These are phyloP conservation scores for Quercus tomentella DNA, from an alignment of 331 rosid genomes.

Conservation along the genomic window DNA sequence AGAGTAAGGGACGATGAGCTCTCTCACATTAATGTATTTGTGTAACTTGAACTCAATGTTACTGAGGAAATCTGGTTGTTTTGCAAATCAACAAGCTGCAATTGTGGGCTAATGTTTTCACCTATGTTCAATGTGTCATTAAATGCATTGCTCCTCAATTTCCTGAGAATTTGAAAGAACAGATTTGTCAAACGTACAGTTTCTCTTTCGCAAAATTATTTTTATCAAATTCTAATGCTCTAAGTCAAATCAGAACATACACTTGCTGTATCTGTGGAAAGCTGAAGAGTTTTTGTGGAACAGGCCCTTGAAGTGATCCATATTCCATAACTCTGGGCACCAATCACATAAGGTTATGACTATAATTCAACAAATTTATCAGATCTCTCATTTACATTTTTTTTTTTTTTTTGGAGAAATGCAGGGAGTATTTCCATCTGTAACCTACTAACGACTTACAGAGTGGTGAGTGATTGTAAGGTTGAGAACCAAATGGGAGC, in stretches of 20 bases:
- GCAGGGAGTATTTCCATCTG: not conserved
- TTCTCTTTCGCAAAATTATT: not conserved
- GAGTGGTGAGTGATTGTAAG: conserved; percentile 59
- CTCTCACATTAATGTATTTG: conserved; percentile 57
- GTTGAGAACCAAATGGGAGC: conserved; percentile 73
- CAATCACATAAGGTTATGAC: not conserved
- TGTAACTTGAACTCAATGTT: conserved; percentile 38
- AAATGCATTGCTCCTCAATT: conserved; percentile 55
- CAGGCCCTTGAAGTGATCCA: conserved; percentile 64
- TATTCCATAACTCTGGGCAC: conserved; percentile 54
- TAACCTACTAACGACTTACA: conserved; percentile 46
- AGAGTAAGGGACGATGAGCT: not conserved
- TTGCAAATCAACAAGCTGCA: conserved; percentile 81
- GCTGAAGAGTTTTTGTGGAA: conserved; percentile 68
- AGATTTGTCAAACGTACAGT: not conserved
- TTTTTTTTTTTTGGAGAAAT: not conserved
- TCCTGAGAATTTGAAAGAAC: conserved; percentile 39
- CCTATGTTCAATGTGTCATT: conserved; percentile 66
- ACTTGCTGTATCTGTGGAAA: conserved; percentile 72
- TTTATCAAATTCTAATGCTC: not conserved
- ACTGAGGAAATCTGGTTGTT: conserved; percentile 54
- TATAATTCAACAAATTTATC: not conserved
- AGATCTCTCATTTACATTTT: not conserved
- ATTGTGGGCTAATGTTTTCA: conserved; percentile 45
- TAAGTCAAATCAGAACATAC: conserved; percentile 42